These are phyloP conservation scores for Brassica hybrid DNA, from an alignment of 441 rosid species.

Conservation along the genomic window DNA sequence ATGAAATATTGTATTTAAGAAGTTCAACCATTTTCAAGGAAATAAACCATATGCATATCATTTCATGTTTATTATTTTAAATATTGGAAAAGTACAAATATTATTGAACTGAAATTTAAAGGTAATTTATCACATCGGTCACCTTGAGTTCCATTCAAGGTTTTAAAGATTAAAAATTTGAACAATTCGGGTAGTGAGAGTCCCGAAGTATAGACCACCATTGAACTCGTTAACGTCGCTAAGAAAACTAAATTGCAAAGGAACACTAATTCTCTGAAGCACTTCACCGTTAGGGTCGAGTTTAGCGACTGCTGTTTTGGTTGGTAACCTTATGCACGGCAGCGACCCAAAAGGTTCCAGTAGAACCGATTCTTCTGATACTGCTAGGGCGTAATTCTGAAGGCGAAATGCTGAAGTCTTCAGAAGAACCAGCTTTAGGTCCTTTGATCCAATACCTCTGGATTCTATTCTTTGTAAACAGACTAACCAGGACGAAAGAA, in stretches of 20 bases:
- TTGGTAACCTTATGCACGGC: slow-evolving; percentile 39
- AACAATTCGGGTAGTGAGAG: slow-evolving; percentile 36
- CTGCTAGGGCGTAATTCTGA: slow-evolving; percentile 34
- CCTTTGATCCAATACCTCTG: slow-evolving; percentile 43
- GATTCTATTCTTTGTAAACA: slow-evolving; percentile 31
- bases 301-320: slow-evolving; percentile 37
- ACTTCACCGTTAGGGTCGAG: slow-evolving; percentile 40
- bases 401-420: slow-evolving; percentile 33
- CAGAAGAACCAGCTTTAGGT: slow-evolving; percentile 42
- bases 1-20: not conserved
- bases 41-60: not conserved
- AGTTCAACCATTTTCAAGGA: too few relatives aligned
- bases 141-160: not conserved
- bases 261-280: slow-evolving; percentile 25
- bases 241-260: slow-evolving; percentile 31
- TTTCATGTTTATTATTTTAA: not conserved
- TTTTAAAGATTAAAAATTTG: slow-evolving; percentile 28
- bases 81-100: not conserved
- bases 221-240: slow-evolving; percentile 41
- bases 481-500: slow-evolving; percentile 41
- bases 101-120: not conserved
- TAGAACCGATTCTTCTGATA: slow-evolving; percentile 39
- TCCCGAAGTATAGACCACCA: slow-evolving; percentile 31
- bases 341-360: slow-evolving; percentile 43
- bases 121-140: not conserved